phyloP scores from a whole-genome alignment of 2,329 filamentous ascomycete genomes.

The Talaromyces atroroseus region DNA sequence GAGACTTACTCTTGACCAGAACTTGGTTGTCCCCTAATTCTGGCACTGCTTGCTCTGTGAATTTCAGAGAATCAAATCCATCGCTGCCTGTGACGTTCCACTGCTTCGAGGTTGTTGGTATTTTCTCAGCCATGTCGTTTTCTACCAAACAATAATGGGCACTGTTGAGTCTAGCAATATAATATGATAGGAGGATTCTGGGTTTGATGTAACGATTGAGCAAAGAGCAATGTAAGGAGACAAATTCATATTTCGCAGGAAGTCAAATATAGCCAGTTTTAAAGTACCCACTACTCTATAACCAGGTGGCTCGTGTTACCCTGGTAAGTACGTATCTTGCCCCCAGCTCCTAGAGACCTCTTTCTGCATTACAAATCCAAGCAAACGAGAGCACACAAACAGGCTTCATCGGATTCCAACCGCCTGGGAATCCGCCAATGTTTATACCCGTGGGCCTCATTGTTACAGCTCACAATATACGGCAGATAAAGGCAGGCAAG shows the following conservation, averaged over 20 bases:
- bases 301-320: not conserved
- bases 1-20: constrained; percentile 3
- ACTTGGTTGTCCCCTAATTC: constrained; percentile 3
- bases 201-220: not conserved
- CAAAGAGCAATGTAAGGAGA: not conserved
- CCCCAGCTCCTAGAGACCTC: not conserved
- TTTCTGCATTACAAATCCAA: not conserved
- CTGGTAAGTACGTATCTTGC: not conserved
- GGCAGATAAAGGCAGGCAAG: not conserved
- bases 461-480: too few relatives aligned
- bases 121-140: not conserved
- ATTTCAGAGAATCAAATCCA: not conserved
- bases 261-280: not conserved
- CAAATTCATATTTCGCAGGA: not conserved
- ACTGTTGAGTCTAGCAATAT: not conserved
- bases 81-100: not conserved
- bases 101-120: constrained; percentile 1
- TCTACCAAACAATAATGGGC: not conserved
- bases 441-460: too few relatives aligned
- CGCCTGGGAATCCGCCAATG: too few relatives aligned
- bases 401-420: too few relatives aligned
- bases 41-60: not conserved
- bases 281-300: not conserved
- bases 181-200: not conserved
- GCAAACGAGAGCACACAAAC: too few relatives aligned